Evolutionary conservation across 192 early-diverging fungal genomes (phyloP), one percentile per base, ranked within the genome.

Genomic region (Diversispora epigaea): DNA sequence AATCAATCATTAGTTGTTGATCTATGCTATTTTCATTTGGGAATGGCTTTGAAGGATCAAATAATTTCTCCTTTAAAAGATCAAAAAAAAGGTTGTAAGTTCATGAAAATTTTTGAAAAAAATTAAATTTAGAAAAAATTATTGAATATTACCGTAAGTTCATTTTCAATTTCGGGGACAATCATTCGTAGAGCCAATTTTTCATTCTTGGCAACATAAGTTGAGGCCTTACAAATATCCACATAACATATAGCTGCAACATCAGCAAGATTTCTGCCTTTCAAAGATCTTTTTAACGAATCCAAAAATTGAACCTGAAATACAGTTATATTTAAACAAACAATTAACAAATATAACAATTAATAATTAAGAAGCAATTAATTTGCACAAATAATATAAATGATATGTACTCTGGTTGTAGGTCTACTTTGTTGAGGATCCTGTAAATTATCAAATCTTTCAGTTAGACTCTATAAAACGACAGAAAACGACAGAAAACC

Each of bases 221-320:
- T 89, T 11, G 86, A 86, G 3, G 91, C 92, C 57, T 90, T 90
- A 66, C 86, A 91, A n/a, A 95, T 77, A 56, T 94, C 93, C 6
- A 93, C 89, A 65, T 88, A 92, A 77, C 91, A 93, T 41, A 89
- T 82, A 2, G 85, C 84, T 12, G 91, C 83, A 25, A 91, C 84
- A 56, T 95, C 93, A 41, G 88, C 83, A 7, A 84, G 74, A 46
- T 89, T 84, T 54, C 81, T 81, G 44, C 78, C 81, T 50, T 79
- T 82, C 32, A 90, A 68, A 4, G 86, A 83, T 63, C 85, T 88
- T 73, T 82, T 82, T 15, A 90, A 76, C 2, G 80, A 77, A 32
- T 83, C 86, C 46, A 91, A 66, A 64, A 88, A 89, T 25, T 82
- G 63, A 0, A 80, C 83, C 80, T 88, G 78, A 64, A 64, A 64